These are phyloP conservation scores for Talaromyces nanjingensis DNA, from an alignment of 495 filamentous ascomycete genomes.

Conservation along the genomic window DNA sequence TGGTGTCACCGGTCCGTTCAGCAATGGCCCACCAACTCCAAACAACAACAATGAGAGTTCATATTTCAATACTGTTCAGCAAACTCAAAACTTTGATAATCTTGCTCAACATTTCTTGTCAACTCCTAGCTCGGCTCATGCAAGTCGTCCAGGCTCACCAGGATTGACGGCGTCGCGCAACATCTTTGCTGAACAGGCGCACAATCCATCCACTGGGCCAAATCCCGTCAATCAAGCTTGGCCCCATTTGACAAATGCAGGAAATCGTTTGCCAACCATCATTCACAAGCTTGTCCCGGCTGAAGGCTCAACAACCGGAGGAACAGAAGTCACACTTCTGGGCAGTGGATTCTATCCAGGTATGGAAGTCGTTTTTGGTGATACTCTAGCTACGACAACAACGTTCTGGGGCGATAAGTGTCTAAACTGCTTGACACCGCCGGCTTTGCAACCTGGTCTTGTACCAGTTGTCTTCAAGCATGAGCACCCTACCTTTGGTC, in stretches of 20 bases:
- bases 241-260: constrained; percentile 33
- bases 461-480: constrained; percentile 72
- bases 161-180: constrained; percentile 35
- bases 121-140: constrained; percentile 57
- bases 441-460: constrained; percentile 57
- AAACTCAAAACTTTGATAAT: constrained; percentile 48
- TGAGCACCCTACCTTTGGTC: constrained; percentile 45
- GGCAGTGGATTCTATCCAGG: constrained; percentile 74
- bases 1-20: constrained; percentile 42
- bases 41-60: constrained; percentile 44
- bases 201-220: constrained; percentile 25
- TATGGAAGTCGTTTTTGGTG: constrained; percentile 82
- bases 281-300: constrained; percentile 74
- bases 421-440: constrained; percentile 79
- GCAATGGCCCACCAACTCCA: constrained; percentile 57
- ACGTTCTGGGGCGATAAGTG: constrained; percentile 77
- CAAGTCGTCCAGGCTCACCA: constrained; percentile 40
- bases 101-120: constrained; percentile 54
- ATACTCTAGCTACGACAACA: constrained; percentile 66
- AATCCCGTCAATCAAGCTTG: constrained; percentile 29
- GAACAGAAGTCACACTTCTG: constrained; percentile 76
- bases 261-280: constrained; percentile 43
- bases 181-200: constrained; percentile 31
- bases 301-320: constrained; percentile 74
- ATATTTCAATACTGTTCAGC: constrained; percentile 42